Base-by-base conservation (phyloP, 176 grass and related monocot species). In the Oryza officinalis region DNA sequence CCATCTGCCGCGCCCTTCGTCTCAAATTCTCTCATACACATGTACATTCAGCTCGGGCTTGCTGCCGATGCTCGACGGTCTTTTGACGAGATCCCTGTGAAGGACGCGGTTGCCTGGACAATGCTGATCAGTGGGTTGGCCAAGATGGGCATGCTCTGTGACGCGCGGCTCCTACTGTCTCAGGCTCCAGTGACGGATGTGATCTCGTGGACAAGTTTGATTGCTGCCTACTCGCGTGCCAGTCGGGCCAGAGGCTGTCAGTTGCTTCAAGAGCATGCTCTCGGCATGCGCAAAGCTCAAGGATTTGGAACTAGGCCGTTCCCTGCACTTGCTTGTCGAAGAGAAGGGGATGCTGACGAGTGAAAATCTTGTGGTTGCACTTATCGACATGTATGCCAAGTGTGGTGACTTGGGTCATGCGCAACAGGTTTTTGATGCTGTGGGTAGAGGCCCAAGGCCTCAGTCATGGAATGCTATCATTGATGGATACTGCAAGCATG, bases 391-490 rank as follows among this genome's bases (percentile, higher is more conserved):
- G 95, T 94, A 89, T 65, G 84, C 81, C 6, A 94, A 92, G 80
- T 94, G 90, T 68, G 92, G 90, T 38, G 82, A 91, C 60, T 83
- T 89, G 47, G 12, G n/a, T 31, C 15, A 32, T 40, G 92, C 92
- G 44, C 75, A 28, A 15, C 74, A 86, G 61, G 45, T 91, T 13
- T 97, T 97, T 27, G 79, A 94, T 12, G 75, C 86, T 14, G 46
- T 86, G 38, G 82, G 85, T 28, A 77, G 73, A 69, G 83, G 88
- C 10, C 43, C 74, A 43, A 38, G 54, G 80, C 72, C 82, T 13
- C 81, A 87, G 37, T 65, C 92, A 46, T 94, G 92, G 92, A 94
- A 94, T 87, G 92, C 89, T 68, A 94, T 92, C 37, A 92, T 94
- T 61, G 79, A 92, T 71, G 92, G 87, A 4, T 88, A 92, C 70